A percentile compares a stretch with the other conserved stretches of the same genome.
phyloP scores from a whole-genome alignment of 495 filamentous ascomycete genomes.

The Podospora australis region DNA sequence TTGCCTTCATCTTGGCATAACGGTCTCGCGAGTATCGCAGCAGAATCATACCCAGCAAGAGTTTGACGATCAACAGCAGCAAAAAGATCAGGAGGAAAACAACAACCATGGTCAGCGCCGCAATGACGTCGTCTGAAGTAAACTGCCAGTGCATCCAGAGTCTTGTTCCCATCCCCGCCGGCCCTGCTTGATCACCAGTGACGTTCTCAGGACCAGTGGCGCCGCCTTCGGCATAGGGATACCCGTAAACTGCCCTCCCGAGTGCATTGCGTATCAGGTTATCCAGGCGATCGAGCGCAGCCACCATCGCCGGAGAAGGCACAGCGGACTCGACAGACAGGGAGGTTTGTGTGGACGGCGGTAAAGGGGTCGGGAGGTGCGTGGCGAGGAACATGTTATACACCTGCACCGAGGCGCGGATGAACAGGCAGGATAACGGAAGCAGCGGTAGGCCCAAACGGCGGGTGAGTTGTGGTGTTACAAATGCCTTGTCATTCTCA shows the following conservation, averaged over 20 bases:
- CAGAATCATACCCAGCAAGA: conserved; percentile 77
- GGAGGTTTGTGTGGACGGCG: conserved; percentile 60
- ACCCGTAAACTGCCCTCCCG: conserved; percentile 57
- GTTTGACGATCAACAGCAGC: conserved; percentile 70
- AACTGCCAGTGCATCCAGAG: conserved; percentile 27
- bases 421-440: conserved; percentile 89
- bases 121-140: conserved; percentile 61
- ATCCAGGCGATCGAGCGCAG: conserved; percentile 68
- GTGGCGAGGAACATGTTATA: conserved; percentile 98
- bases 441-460: conserved; percentile 88
- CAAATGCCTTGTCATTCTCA: conserved; percentile 58
- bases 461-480: conserved; percentile 73
- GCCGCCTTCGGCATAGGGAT: conserved; percentile 26
- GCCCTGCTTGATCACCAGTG: neutral
- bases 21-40: conserved; percentile 66
- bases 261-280: conserved; percentile 65
- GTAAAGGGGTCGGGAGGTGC: conserved; percentile 67
- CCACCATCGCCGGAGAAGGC: conserved; percentile 60
- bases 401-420: conserved; percentile 88
- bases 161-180: neutral
- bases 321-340: conserved; percentile 46
- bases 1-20: conserved; percentile 71
- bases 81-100: conserved; percentile 74
- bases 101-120: conserved; percentile 64
- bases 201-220: conserved; percentile 9